A percentile compares a stretch with the other conserved stretches of the same genome.
Evolutionary conservation across 768 basidiomycete genomes (phyloP).

Genomic region (Neoboletus subvelutipes): DNA sequence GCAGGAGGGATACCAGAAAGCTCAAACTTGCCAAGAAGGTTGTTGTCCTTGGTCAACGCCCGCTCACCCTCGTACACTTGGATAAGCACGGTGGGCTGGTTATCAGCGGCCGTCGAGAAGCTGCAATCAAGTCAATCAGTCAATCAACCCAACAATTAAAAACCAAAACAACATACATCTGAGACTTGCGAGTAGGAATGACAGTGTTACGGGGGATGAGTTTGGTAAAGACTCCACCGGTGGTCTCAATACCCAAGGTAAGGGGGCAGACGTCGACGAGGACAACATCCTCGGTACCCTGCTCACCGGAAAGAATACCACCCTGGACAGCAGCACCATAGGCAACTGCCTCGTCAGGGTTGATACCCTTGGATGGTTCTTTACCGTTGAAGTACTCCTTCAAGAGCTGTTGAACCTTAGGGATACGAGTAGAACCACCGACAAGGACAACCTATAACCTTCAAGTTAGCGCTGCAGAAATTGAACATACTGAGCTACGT

Average conservation of each 20-base stretch:
- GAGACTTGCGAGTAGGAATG: slow-evolving; percentile 95
- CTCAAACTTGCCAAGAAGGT: slow-evolving; percentile 96
- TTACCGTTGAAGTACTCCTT: slow-evolving; percentile 97
- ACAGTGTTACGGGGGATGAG: slow-evolving; percentile 97
- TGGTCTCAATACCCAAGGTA: slow-evolving; percentile 98
- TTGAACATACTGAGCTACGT: slow-evolving; percentile 9
- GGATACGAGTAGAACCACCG: slow-evolving; percentile 98
- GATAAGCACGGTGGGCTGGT: slow-evolving; percentile 93
- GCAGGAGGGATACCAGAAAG: slow-evolving; percentile 90
- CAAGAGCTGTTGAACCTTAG: slow-evolving; percentile 97
- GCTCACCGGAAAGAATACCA: slow-evolving; percentile 95
- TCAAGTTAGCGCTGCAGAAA: not conserved
- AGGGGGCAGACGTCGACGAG: slow-evolving; percentile 97
- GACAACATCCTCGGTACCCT: slow-evolving; percentile 85
- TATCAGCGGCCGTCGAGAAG: slow-evolving; percentile 85
- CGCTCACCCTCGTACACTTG: slow-evolving; percentile 99
- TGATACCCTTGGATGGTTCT: slow-evolving; percentile 97
- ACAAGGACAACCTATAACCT: slow-evolving; percentile 73
- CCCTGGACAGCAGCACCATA: slow-evolving; percentile 99
- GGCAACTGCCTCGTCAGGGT: slow-evolving; percentile 98
- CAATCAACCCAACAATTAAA: not conserved
- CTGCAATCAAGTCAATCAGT: slow-evolving; percentile 20
- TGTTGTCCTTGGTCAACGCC: slow-evolving; percentile 97
- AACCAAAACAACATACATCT: slow-evolving; percentile 55
- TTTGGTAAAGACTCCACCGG: slow-evolving; percentile 97